Percentiles rank a stretch among this genome's conserved stretches.
Evolutionary conservation across 768 basidiomycete genomes (phyloP).

Genomic region (Russula sp.): DNA sequence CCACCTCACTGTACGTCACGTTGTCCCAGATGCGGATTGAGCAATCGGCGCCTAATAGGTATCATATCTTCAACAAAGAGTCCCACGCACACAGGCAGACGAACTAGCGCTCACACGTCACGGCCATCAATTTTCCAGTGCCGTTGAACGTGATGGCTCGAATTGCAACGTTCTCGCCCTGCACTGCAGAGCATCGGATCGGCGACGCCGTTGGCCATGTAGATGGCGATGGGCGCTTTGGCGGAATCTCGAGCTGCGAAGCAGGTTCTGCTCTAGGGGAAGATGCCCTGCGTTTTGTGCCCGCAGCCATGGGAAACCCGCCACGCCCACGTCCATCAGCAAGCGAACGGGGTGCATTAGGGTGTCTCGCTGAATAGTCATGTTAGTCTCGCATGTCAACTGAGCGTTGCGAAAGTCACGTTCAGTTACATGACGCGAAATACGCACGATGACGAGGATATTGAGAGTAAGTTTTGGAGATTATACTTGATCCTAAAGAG

Average conservation of each 20-base stretch:
- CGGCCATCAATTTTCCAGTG: conserved; percentile 55
- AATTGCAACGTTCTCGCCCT: conserved; percentile 50
- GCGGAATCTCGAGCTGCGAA: conserved; percentile 12
- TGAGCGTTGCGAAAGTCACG: background rate
- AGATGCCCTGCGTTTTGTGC: conserved; percentile 28
- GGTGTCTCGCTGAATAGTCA: conserved; percentile 8
- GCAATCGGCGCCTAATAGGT: conserved; percentile 53
- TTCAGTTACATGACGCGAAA: background rate
- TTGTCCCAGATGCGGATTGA: conserved; percentile 61
- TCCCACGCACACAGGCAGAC: conserved; percentile 5
- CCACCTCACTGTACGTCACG: conserved; percentile 47
- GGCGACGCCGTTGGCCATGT: conserved; percentile 51
- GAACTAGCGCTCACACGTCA: conserved; percentile 48
- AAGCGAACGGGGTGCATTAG: background rate
- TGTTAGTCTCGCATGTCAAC: conserved; percentile 9
- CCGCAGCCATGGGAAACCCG: conserved; percentile 6
- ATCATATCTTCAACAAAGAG: background rate
- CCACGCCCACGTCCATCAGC: conserved; percentile 17
- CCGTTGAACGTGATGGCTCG: conserved; percentile 49
- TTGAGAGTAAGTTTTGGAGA: conserved; percentile 1
- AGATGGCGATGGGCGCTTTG: conserved; percentile 38
- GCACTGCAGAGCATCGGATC: conserved; percentile 40
- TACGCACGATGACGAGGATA: conserved; percentile 23
- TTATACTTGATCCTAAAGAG: conserved; percentile 5
- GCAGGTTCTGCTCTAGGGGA: conserved; percentile 18